phyloP scores from a whole-genome alignment of 1,139 yeast genomes.

The Pichia terricola region DNA sequence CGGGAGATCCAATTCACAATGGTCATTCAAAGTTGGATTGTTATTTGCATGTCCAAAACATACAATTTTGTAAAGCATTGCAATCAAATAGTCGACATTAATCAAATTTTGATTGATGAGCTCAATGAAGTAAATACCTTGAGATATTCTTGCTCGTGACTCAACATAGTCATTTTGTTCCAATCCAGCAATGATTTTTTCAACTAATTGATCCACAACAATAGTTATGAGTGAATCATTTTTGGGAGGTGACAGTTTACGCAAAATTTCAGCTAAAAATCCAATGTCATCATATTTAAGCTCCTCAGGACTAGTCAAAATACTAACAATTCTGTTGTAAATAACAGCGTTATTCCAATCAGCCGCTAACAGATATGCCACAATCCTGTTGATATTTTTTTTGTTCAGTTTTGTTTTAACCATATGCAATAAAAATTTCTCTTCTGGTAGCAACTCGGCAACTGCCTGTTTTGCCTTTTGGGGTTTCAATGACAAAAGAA shows the following conservation, averaged over 20 bases:
- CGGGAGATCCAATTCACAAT: conserved; percentile 45
- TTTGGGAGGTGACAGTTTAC: conserved; percentile 25
- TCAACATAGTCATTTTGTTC: conserved; percentile 54
- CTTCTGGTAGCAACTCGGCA: conserved; percentile 29
- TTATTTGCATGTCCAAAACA: conserved; percentile 62
- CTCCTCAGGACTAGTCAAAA: conserved; percentile 55
- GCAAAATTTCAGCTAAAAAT: conserved; percentile 41
- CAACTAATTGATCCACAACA: conserved; percentile 59
- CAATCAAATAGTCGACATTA: conserved; percentile 37
- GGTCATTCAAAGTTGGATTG: conserved; percentile 42
- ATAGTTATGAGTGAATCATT: conserved; percentile 30
- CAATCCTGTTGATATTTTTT: conserved; percentile 29
- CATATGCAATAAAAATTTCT: conserved; percentile 42
- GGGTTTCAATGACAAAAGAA: conserved; percentile 54
- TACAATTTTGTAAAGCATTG: conserved; percentile 49
- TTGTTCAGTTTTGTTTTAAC: conserved; percentile 41
- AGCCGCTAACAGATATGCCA: conserved; percentile 34
- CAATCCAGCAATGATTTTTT: conserved; percentile 53
- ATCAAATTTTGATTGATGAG: conserved; percentile 43
- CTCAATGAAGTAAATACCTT: conserved; percentile 52
- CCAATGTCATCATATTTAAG: conserved; percentile 42
- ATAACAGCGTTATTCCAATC: conserved; percentile 40
- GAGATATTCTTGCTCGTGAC: conserved; percentile 56
- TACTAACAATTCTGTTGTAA: conserved; percentile 33
- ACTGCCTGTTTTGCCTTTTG: conserved; percentile 31